Conservation (phyloP, 2,329 filamentous ascomycete genomes). For the Xylaria sp. region DNA sequence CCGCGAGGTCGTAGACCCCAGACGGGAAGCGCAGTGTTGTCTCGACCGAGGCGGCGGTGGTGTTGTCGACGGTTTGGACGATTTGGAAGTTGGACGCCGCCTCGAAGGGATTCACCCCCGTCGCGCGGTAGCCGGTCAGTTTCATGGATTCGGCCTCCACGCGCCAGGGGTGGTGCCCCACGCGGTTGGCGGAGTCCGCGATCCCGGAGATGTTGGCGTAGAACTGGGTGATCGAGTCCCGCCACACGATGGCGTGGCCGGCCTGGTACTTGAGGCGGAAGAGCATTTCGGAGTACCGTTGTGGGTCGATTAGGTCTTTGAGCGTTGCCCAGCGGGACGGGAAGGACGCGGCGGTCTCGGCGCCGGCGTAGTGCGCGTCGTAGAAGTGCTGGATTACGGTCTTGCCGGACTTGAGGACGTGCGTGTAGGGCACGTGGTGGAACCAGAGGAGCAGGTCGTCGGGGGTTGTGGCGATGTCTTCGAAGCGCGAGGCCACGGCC, state of each 20-base stretch:
- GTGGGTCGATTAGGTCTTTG: conserved; percentile 65
- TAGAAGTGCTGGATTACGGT: conserved; percentile 71
- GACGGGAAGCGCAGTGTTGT: conserved; percentile 59
- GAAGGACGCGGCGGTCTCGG: conserved; percentile 70
- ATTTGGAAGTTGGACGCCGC: conserved; percentile 66
- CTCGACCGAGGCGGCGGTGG: conserved; percentile 60
- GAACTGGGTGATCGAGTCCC: conserved; percentile 73
- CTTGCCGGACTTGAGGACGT: conserved; percentile 70
- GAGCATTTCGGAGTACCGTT: conserved; percentile 68
- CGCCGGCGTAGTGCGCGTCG: conserved; percentile 64
- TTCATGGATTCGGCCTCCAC: conserved; percentile 76
- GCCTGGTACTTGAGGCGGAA: conserved; percentile 73
- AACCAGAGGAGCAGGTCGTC: conserved; percentile 79
- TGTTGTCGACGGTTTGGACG: conserved; percentile 66
- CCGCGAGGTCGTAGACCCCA: conserved; percentile 70
- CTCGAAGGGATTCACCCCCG: conserved; percentile 67
- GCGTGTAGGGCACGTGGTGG: conserved; percentile 77
- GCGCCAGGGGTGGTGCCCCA: conserved; percentile 71
- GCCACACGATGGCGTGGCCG: conserved; percentile 76
- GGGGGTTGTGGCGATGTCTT: conserved; percentile 70
- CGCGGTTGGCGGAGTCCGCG: conserved; percentile 64
- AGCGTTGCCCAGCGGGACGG: conserved; percentile 65
- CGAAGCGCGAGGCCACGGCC: conserved; percentile 68
- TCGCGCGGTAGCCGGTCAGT: conserved; percentile 66
- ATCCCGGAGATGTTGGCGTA: conserved; percentile 72